Base-by-base conservation (phyloP, 2,329 filamentous ascomycete genomes). In the Fusarium chuoi region DNA sequence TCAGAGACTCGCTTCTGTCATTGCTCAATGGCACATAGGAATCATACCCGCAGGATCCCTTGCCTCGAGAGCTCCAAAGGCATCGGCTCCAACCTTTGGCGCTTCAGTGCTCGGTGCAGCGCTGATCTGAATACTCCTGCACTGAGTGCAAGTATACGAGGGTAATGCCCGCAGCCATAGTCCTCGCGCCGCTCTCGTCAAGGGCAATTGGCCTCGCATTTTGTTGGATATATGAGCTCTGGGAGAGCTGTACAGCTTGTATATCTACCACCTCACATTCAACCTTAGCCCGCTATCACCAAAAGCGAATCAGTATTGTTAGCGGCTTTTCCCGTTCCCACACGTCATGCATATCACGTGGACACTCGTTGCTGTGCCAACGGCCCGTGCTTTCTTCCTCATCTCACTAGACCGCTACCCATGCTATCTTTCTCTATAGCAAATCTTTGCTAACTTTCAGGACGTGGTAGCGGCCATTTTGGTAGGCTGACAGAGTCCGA, bases 71-170 rank as follows among this genome's bases (percentile, higher is more conserved):
- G 84, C 83, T 74, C 88, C 87, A 76, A 92, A 90, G 45, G 87
- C 87, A 84, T 91, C 89, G 72, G 84, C 83, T 65, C 83, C 83
- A 49, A 85, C 80, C 58, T 81, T 82, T 60, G 88, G 85, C 55
- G 87, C 84, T 71, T 90, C 87, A 41, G 87, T 89, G 63, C 87
- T 89, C 39, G 90, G 89, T 62, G 88, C 84, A 58, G 90, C 85
- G 80, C 87, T 90, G 84, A 92, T 90, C 79, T 91, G 90, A 54
- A 92, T 89, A 58, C 84, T 80, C 79, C 90, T 85, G 81, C 89
- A 90, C 82, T 89, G 88, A 55, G 84, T 82, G 79, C 87, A 90
- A 54, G 88, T 81, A 68, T 85, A 87, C 18, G 79, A 76, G 42
- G 80, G 65, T 30, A 71, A 74, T 59, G 72, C 63, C 65, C 80